These are phyloP conservation scores for Teratosphaeria nubilosa DNA, from an alignment of 2,329 filamentous ascomycete species.

Conservation along the genomic window DNA sequence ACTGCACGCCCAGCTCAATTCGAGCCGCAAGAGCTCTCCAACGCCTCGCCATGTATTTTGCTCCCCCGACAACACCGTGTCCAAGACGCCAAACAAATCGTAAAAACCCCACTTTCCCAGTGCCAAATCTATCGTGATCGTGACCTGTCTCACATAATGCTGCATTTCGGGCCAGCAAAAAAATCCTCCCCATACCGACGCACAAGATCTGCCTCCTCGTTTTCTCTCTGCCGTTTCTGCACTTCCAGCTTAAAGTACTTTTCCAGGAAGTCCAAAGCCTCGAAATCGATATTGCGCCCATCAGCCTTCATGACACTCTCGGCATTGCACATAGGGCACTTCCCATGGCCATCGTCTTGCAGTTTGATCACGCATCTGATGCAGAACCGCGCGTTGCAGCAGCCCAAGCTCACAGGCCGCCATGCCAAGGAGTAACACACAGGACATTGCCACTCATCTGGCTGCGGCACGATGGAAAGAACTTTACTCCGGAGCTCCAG, in stretches of 20 bases:
- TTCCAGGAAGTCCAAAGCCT: constrained; percentile 59
- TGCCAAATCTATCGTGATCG: not conserved
- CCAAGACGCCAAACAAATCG: not conserved
- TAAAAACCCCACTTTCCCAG: not conserved
- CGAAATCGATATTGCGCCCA: constrained; percentile 55
- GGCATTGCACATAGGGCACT: constrained; percentile 67
- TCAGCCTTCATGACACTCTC: constrained; percentile 63
- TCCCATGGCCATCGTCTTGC: constrained; percentile 55
- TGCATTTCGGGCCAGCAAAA: constrained; percentile 13
- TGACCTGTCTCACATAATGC: constrained; percentile 3
- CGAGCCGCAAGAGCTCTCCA: not conserved
- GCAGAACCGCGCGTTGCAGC: constrained; percentile 69
- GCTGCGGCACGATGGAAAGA: constrained; percentile 62
- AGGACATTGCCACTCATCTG: constrained; percentile 77
- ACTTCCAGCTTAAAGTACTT: constrained; percentile 71
- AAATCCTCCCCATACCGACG: constrained; percentile 27
- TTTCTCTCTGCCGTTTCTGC: constrained; percentile 48
- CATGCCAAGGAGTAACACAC: constrained; percentile 73
- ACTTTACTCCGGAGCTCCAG: constrained; percentile 63
- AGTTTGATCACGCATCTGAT: constrained; percentile 74
- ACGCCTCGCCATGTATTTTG: not conserved
- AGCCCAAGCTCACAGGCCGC: constrained; percentile 62
- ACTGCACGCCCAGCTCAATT: no score
- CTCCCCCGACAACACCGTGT: not conserved
- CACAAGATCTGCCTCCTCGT: constrained; percentile 64